Conservation (phyloP, 768 basidiomycete species). For the Mycena haematopus region DNA sequence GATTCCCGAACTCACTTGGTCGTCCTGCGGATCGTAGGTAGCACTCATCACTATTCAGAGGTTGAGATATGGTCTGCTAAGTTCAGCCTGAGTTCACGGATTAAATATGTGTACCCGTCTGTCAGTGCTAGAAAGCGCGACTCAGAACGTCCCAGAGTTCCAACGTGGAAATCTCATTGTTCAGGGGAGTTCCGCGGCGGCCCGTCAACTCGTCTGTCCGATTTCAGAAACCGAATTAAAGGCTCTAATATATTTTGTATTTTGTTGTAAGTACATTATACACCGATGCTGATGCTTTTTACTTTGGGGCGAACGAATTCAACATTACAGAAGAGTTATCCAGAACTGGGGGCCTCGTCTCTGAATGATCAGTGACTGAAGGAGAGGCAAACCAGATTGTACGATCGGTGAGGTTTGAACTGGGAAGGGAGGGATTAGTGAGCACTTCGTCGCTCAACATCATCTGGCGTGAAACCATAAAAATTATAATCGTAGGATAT, state of each 20-base stretch:
- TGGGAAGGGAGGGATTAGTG: not conserved
- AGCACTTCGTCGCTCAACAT: slow-evolving; percentile 23
- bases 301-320: slow-evolving; percentile 12
- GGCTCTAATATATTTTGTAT: too few species aligned
- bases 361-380: not conserved
- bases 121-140: too few species aligned
- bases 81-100: slow-evolving; percentile 1
- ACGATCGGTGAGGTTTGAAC: slow-evolving; percentile 5
- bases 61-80: too few species aligned
- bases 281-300: not conserved
- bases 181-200: too few species aligned
- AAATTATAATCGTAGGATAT: slow-evolving; percentile 29
- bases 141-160: too few species aligned
- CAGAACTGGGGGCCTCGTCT: not conserved
- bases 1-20: too few species aligned
- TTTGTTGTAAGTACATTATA: not conserved
- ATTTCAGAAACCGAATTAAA: too few species aligned
- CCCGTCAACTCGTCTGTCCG: too few species aligned
- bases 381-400: slow-evolving; percentile 11
- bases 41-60: too few species aligned
- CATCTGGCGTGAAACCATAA: slow-evolving; percentile 29
- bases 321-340: slow-evolving; percentile 12
- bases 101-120: slow-evolving; percentile 12
- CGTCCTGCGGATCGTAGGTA: too few species aligned
- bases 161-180: too few species aligned